Conservation (phyloP, 805 yeast genomes). For the Lipomyces chichibuensis region DNA sequence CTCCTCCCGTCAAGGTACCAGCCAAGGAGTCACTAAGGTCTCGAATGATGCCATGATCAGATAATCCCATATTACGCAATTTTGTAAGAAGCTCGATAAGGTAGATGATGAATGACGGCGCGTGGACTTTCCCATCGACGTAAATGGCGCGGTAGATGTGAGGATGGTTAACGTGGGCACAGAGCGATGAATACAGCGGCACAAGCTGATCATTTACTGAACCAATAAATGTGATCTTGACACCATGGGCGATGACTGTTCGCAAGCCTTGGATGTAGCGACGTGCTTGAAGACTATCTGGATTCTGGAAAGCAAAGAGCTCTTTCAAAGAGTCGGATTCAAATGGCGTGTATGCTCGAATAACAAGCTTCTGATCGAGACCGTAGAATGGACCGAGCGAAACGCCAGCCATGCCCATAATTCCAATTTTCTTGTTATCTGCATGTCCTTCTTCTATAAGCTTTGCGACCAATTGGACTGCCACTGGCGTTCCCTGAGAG, state of each 20-base stretch:
- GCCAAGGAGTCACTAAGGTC: conserved; percentile 80
- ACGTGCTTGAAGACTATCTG: conserved; percentile 69
- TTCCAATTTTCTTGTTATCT: conserved; percentile 55
- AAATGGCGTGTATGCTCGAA: conserved; percentile 86
- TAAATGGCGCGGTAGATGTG: conserved; percentile 87
- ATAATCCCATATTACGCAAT: conserved; percentile 72
- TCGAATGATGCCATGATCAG: conserved; percentile 83
- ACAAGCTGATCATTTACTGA: conserved; percentile 93
- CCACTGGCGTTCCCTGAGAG: conserved; percentile 95
- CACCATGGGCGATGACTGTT: conserved; percentile 66
- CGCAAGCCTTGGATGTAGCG: conserved; percentile 70
- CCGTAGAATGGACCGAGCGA: conserved; percentile 95
- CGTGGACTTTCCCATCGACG: conserved; percentile 67
- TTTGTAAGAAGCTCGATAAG: conserved; percentile 74
- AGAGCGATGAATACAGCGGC: conserved; percentile 85
- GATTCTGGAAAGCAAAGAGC: conserved; percentile 83
- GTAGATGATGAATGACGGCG: conserved; percentile 78
- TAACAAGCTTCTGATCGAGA: conserved; percentile 76
- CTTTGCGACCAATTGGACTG: conserved; percentile 74
- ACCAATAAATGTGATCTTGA: conserved; percentile 80
- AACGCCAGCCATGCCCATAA: conserved; percentile 94
- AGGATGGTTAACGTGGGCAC: conserved; percentile 84
- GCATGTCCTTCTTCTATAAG: conserved; percentile 63
- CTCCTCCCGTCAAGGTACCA: conserved; percentile 93
- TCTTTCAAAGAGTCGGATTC: conserved; percentile 87